phyloP scores from a whole-genome alignment of 2,329 filamentous ascomycete genomes.

The Zopfia rhizophila region DNA sequence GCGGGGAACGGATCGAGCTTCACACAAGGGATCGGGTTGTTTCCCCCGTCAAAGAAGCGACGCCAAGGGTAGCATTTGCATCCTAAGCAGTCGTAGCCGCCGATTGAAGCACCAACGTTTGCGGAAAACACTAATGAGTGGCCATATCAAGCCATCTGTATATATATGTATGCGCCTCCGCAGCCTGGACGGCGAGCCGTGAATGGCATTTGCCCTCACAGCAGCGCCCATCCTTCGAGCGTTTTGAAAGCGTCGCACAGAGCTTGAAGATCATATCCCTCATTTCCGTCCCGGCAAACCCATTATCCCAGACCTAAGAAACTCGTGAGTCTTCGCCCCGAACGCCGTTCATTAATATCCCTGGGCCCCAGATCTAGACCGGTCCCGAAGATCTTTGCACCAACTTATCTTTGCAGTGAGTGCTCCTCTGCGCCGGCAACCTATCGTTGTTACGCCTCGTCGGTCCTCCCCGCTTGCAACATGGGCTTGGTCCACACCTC shows the following conservation, averaged over 20 bases:
- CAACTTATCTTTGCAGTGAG: not conserved
- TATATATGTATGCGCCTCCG: too few species aligned
- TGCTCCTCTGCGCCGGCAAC: not conserved
- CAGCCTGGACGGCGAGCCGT: not conserved
- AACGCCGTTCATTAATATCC: constrained; percentile 11
- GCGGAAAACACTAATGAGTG: too few species aligned
- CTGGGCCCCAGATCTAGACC: constrained; percentile 9
- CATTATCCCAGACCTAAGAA: constrained; percentile 5
- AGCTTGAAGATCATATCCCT: too few species aligned
- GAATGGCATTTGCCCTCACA: not conserved
- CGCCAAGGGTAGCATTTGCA: too few species aligned
- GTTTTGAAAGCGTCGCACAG: too few species aligned
- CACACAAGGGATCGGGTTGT: constrained; percentile 12
- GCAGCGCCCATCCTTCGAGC: constrained; percentile 1
- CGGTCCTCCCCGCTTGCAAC: constrained; percentile 24
- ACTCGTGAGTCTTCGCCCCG: constrained; percentile 8
- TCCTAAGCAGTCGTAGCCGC: too few species aligned
- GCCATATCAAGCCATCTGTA: too few species aligned
- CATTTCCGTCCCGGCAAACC: not conserved
- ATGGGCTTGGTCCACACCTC: constrained; percentile 51
- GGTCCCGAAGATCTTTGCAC: constrained; percentile 16
- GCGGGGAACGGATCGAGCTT: constrained; percentile 17
- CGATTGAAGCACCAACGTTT: too few species aligned
- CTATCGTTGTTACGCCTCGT: constrained; percentile 23
- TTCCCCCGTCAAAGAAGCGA: too few species aligned